These are phyloP conservation scores for Dalechampia spathulata DNA, from an alignment of 441 rosid genomes.

Conservation along the genomic window DNA sequence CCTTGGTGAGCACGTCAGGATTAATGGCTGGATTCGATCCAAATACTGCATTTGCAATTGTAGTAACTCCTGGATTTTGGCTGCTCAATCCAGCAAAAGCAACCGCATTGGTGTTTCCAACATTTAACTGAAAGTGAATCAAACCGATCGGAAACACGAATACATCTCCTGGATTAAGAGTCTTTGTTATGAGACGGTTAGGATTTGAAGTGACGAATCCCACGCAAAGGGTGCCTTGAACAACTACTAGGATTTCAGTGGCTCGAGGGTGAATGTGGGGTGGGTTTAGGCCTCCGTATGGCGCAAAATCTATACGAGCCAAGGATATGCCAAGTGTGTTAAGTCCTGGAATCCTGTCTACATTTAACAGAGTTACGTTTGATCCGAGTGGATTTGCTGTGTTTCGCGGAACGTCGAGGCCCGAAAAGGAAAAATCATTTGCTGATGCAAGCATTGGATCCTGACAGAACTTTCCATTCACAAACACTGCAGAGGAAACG, in stretches of 20 bases:
- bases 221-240: not conserved
- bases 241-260: not conserved
- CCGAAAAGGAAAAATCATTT: too few relatives aligned
- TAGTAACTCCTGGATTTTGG: not conserved
- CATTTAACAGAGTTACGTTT: too few relatives aligned
- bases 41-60: not conserved
- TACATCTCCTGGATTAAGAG: conserved; percentile 3
- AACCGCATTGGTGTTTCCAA: not conserved
- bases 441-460: too few relatives aligned
- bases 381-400: too few relatives aligned
- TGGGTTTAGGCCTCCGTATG: not conserved
- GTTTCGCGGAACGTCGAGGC: too few relatives aligned
- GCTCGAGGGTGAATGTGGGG: not conserved
- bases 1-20: not conserved
- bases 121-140: not conserved
- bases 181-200: not conserved
- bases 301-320: too few relatives aligned
- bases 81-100: not conserved
- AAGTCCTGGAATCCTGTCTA: too few relatives aligned
- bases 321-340: too few relatives aligned
- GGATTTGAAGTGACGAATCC: conserved; percentile 10
- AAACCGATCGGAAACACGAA: conserved; percentile 4
- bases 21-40: not conserved
- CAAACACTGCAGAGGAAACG: too few relatives aligned
- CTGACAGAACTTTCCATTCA: too few relatives aligned